Evolutionary conservation across 768 basidiomycete species (phyloP).

Genomic region (Phallus indusiatus): DNA sequence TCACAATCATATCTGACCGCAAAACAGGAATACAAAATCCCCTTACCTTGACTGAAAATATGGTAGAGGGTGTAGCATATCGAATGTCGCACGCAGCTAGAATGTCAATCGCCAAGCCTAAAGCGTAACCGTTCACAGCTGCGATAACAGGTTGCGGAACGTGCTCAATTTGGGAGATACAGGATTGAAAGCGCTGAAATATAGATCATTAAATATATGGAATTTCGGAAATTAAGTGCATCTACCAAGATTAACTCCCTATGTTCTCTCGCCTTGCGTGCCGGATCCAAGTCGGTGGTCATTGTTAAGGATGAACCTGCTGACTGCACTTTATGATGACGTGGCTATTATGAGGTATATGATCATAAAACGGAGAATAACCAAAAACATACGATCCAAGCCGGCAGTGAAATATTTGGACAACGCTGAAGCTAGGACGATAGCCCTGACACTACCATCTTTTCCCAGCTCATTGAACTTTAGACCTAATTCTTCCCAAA

Average conservation of each 20-base stretch:
- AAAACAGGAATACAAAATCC: neutral
- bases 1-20: neutral
- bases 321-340: conserved; percentile 7
- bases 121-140: conserved; percentile 64
- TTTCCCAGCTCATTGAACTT: conserved; percentile 47
- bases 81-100: conserved; percentile 72
- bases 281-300: conserved; percentile 32
- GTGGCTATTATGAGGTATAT: neutral
- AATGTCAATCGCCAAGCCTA: conserved; percentile 77
- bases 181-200: conserved; percentile 49
- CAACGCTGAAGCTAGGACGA: conserved; percentile 63
- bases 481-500: conserved; percentile 61
- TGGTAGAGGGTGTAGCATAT: conserved; percentile 50
- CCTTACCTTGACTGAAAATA: conserved; percentile 60
- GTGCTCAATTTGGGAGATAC: conserved; percentile 57
- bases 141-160: conserved; percentile 76
- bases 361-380: neutral
- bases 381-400: conserved; percentile 50
- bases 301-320: neutral
- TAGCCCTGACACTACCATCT: conserved; percentile 52
- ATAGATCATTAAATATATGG: conserved; percentile 13
- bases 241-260: conserved; percentile 34
- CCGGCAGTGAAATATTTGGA: conserved; percentile 79
- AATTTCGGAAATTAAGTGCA: neutral
- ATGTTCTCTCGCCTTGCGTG: conserved; percentile 40